Percentiles rank a stretch among this genome's conserved stretches.
Evolutionary conservation across 345 rosid genomes (phyloP).

Genomic region (Acer yangbiense): DNA sequence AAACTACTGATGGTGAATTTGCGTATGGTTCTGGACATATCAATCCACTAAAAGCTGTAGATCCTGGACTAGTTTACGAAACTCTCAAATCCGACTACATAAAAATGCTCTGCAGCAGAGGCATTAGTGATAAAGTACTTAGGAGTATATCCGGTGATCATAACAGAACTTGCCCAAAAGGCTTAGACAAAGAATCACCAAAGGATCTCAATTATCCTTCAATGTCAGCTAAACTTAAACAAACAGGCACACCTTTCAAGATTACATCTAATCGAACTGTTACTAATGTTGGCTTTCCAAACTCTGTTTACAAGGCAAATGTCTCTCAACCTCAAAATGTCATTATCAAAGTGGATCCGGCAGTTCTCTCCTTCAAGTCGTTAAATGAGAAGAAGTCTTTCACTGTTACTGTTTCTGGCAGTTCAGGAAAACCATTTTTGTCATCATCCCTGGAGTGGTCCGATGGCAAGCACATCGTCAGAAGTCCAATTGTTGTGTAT

Average conservation of each 20-base stretch:
- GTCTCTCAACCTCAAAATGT: constrained; percentile 13
- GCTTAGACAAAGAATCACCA: neutral
- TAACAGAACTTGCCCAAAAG: constrained; percentile 27
- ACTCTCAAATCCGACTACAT: constrained; percentile 32
- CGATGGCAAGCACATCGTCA: constrained; percentile 19
- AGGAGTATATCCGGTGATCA: constrained; percentile 19
- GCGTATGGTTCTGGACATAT: constrained; percentile 50
- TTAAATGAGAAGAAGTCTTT: constrained; percentile 28
- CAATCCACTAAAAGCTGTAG: constrained; percentile 33
- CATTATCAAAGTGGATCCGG: constrained; percentile 28
- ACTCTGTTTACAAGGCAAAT: constrained; percentile 30
- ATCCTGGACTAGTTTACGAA: constrained; percentile 54
- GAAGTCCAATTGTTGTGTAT: constrained; percentile 23
- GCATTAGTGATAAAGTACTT: constrained; percentile 19
- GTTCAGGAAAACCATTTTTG: neutral
- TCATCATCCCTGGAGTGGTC: constrained; percentile 19
- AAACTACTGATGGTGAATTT: constrained; percentile 25
- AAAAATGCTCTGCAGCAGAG: constrained; percentile 39
- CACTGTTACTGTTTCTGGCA: constrained; percentile 26
- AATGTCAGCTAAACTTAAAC: constrained; percentile 25
- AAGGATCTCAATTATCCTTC: constrained; percentile 47
- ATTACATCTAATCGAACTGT: constrained; percentile 36
- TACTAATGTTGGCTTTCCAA: constrained; percentile 36
- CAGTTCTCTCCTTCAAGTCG: constrained; percentile 21
- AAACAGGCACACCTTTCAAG: neutral